Conservation (phyloP, 768 basidiomycete species). For the Thelephora aurantiotincta region DNA sequence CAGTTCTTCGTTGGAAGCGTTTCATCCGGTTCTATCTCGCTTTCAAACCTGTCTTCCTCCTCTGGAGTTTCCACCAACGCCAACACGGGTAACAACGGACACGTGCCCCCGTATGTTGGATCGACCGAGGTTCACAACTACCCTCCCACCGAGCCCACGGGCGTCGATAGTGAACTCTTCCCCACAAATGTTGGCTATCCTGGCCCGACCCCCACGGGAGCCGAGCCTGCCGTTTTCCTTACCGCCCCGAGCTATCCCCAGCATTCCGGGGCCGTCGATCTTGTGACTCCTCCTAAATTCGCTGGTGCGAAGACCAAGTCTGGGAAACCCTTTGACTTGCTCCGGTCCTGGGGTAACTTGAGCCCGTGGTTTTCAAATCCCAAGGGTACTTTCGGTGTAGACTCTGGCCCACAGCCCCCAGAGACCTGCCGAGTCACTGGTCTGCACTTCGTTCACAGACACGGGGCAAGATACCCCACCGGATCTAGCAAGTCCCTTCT, state of each 20-base stretch:
- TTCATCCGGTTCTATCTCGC: not conserved
- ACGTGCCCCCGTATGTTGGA: slow-evolving; percentile 58
- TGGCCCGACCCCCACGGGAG: slow-evolving; percentile 69
- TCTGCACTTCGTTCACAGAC: slow-evolving; percentile 26
- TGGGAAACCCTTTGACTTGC: slow-evolving; percentile 23
- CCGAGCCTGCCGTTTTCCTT: slow-evolving; percentile 55
- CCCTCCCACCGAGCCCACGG: slow-evolving; percentile 65
- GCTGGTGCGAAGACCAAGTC: not conserved
- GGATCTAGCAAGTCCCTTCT: not conserved
- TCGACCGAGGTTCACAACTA: slow-evolving; percentile 56
- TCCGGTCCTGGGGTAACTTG: slow-evolving; percentile 33
- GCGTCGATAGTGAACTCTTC: slow-evolving; percentile 56
- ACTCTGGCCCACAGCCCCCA: slow-evolving; percentile 31
- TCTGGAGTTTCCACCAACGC: not conserved
- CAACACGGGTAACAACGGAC: slow-evolving; percentile 13
- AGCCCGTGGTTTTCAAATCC: slow-evolving; percentile 36
- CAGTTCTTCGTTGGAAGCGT: not conserved
- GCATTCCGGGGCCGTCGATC: slow-evolving; percentile 53
- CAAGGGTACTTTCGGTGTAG: slow-evolving; percentile 29
- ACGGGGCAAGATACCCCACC: slow-evolving; percentile 31
- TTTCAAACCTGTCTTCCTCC: not conserved
- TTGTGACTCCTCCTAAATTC: slow-evolving; percentile 36
- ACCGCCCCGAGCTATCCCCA: slow-evolving; percentile 72
- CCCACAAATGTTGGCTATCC: slow-evolving; percentile 67
- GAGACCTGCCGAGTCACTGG: slow-evolving; percentile 30